Conservation (phyloP, 306 rosid genomes). For the Arachis hypogaea region DNA sequence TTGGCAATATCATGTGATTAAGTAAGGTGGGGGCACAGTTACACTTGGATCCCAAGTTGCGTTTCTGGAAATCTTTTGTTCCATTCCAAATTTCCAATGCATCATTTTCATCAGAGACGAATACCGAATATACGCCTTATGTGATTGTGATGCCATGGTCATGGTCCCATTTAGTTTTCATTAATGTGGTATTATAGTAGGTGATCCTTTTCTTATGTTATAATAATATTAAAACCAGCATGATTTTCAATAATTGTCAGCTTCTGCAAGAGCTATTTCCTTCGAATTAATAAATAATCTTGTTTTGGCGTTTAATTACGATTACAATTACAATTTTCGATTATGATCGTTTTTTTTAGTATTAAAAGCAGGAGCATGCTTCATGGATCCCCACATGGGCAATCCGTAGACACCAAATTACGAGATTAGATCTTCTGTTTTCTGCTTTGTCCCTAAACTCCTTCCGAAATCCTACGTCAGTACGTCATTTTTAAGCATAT, state of each 20-base stretch:
- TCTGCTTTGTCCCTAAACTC: background rate
- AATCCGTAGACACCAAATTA: conserved; percentile 20
- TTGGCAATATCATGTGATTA: conserved; percentile 33
- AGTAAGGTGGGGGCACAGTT: conserved; percentile 38
- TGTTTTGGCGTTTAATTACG: background rate
- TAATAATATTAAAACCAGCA: background rate
- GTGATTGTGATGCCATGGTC: background rate
- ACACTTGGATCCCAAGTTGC: background rate
- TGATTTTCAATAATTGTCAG: background rate
- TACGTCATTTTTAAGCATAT: background rate
- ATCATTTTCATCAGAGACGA: background rate
- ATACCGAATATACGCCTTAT: background rate
- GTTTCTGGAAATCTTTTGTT: background rate
- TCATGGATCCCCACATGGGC: conserved; percentile 32
- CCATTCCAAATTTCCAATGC: background rate
- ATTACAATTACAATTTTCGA: background rate
- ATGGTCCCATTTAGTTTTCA: background rate
- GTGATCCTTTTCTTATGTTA: background rate
- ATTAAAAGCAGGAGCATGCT: conserved; percentile 13
- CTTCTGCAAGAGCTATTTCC: background rate
- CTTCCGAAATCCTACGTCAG: background rate
- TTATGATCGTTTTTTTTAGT: background rate
- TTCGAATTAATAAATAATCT: background rate
- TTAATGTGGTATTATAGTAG: background rate
- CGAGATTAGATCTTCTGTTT: background rate